Evolutionary conservation across 768 basidiomycete species (phyloP).

Genomic region (Panaeolus cyanescens): DNA sequence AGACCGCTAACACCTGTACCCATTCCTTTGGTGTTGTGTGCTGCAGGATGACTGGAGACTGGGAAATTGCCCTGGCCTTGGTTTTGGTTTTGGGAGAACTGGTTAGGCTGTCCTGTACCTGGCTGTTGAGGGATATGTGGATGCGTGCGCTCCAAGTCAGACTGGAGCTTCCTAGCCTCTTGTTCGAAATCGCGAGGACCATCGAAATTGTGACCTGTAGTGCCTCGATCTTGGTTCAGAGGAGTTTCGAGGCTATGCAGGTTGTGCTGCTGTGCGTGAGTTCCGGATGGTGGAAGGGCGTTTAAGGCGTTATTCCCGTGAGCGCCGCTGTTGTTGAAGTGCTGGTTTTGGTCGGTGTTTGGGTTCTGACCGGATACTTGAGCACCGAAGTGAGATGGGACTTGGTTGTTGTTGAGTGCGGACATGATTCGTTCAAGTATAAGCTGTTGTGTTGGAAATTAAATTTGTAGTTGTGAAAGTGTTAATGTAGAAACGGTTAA

Average conservation of each 20-base stretch:
- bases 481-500: too few species aligned
- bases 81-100: not conserved
- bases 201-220: not conserved
- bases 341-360: not conserved
- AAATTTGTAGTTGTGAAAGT: too few species aligned
- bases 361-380: not conserved
- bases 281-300: not conserved
- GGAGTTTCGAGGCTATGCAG: not conserved
- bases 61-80: not conserved
- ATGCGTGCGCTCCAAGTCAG: not conserved
- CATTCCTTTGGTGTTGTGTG: not conserved
- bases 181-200: not conserved
- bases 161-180: not conserved
- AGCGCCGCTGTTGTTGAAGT: not conserved
- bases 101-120: not conserved
- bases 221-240: not conserved
- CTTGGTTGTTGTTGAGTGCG: not conserved
- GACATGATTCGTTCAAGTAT: not conserved
- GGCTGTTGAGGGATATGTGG: not conserved
- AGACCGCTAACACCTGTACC: not conserved
- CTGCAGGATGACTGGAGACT: not conserved
- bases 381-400: not conserved
- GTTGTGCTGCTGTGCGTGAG: not conserved
- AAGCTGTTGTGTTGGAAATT: too few species aligned
- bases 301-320: not conserved